phyloP scores from a whole-genome alignment of 192 early-diverging fungal genomes.

The Rhizoclosmatium sp. region DNA sequence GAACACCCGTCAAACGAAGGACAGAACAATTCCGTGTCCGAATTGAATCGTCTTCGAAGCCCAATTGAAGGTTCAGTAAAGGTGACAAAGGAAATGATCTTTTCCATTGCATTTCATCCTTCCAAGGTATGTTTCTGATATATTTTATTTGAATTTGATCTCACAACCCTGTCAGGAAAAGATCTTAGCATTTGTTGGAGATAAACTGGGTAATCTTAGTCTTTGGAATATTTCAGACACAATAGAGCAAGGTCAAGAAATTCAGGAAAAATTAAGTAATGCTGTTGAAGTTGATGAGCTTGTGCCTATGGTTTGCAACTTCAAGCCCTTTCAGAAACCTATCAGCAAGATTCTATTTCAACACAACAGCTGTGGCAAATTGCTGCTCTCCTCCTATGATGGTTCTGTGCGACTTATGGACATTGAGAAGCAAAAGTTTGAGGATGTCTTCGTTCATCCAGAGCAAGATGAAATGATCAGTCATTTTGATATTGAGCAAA shows the following conservation, averaged over 20 bases:
- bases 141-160: slow-evolving; percentile 12
- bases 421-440: slow-evolving; percentile 57
- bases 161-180: slow-evolving; percentile 1
- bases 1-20: too few species aligned
- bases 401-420: slow-evolving; percentile 68
- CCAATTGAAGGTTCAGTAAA: slow-evolving; percentile 41
- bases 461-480: slow-evolving; percentile 46
- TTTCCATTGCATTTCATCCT: slow-evolving; percentile 62
- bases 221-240: slow-evolving; percentile 41
- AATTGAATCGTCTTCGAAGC: background rate
- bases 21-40: background rate
- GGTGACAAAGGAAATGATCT: slow-evolving; percentile 39
- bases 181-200: slow-evolving; percentile 68
- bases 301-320: slow-evolving; percentile 59
- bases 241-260: slow-evolving; percentile 9
- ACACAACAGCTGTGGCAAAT: slow-evolving; percentile 52
- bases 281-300: slow-evolving; percentile 31
- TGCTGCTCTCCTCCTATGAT: slow-evolving; percentile 67
- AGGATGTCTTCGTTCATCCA: slow-evolving; percentile 61
- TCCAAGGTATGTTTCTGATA: slow-evolving; percentile 62
- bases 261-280: background rate
- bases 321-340: slow-evolving; percentile 59
- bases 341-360: slow-evolving; percentile 61
- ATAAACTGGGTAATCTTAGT: slow-evolving; percentile 14
- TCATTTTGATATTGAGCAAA: slow-evolving; percentile 49